Conservation (phyloP, 2,329 filamentous ascomycete species). For the Knoxdaviesia capensis region DNA sequence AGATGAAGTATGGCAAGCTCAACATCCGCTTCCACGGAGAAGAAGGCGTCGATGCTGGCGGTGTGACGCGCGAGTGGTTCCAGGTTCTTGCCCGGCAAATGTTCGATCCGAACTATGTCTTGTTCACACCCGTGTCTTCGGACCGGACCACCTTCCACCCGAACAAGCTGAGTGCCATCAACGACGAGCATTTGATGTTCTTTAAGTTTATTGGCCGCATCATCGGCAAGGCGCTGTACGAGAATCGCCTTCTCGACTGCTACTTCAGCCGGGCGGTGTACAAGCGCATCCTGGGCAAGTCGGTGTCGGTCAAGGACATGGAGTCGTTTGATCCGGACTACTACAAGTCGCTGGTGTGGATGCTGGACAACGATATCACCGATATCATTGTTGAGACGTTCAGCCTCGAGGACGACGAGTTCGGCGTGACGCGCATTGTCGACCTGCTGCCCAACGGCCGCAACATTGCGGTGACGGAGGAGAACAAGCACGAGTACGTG, state of each 20-base stretch:
- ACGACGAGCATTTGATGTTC: slow-evolving; percentile 88
- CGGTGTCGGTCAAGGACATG: slow-evolving; percentile 97
- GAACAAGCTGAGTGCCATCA: slow-evolving; percentile 83
- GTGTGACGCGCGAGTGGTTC: slow-evolving; percentile 98
- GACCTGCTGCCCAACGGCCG: slow-evolving; percentile 76
- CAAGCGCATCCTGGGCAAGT: slow-evolving; percentile 87
- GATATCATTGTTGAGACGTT: slow-evolving; percentile 96
- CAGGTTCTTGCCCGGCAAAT: slow-evolving; percentile 92
- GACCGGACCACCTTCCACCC: slow-evolving; percentile 98
- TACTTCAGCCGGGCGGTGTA: slow-evolving; percentile 98
- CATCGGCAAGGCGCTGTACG: slow-evolving; percentile 95
- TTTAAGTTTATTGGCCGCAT: slow-evolving; percentile 99
- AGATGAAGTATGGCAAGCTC: slow-evolving; percentile 98
- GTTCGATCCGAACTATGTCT: slow-evolving; percentile 95
- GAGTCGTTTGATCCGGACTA: slow-evolving; percentile 96
- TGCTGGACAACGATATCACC: slow-evolving; percentile 95
- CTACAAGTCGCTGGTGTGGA: slow-evolving; percentile 97
- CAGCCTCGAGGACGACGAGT: slow-evolving; percentile 81
- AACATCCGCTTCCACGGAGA: slow-evolving; percentile 95
- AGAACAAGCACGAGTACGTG: slow-evolving; percentile 97
- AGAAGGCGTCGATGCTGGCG: slow-evolving; percentile 92
- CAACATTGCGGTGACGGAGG: slow-evolving; percentile 84
- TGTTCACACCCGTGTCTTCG: slow-evolving; percentile 91
- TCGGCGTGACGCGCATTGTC: slow-evolving; percentile 71
- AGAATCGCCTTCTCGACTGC: slow-evolving; percentile 86